Percentiles rank a stretch among this genome's conserved stretches.
phyloP scores from a whole-genome alignment of 805 yeast genomes.

The Yamadazyma philogaea region DNA sequence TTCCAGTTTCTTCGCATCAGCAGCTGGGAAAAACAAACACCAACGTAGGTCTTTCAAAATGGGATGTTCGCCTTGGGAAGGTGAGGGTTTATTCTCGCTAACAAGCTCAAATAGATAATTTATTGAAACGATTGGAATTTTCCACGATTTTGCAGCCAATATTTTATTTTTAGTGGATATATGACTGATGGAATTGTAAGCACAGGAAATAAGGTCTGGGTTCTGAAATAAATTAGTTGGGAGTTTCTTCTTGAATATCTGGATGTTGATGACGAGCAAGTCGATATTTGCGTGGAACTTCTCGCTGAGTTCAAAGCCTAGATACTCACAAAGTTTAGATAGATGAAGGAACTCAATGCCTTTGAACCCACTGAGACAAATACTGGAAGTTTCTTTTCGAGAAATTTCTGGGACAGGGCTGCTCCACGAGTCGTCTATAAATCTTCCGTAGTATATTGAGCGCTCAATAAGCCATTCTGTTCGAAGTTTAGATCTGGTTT shows the following conservation, averaged over 20 bases:
- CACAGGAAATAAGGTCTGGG: slow-evolving; percentile 33
- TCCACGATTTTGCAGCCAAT: slow-evolving; percentile 55
- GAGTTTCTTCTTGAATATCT: slow-evolving; percentile 40
- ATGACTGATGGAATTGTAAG: slow-evolving; percentile 30
- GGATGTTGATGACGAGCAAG: slow-evolving; percentile 52
- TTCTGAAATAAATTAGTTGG: slow-evolving; percentile 41
- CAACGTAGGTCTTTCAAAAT: slow-evolving; percentile 46
- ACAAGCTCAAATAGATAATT: slow-evolving; percentile 45
- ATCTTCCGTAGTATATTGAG: slow-evolving; percentile 53
- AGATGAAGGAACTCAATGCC: slow-evolving; percentile 75
- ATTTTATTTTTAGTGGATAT: slow-evolving; percentile 52
- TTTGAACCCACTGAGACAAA: slow-evolving; percentile 69
- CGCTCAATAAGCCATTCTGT: slow-evolving; percentile 86
- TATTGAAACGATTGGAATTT: slow-evolving; percentile 55
- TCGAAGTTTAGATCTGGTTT: slow-evolving; percentile 26
- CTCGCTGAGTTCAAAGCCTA: slow-evolving; percentile 52
- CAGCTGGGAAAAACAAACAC: slow-evolving; percentile 53
- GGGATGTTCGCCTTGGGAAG: slow-evolving; percentile 21
- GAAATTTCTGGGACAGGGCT: slow-evolving; percentile 30
- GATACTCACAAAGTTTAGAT: slow-evolving; percentile 53
- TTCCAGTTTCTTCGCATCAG: slow-evolving; percentile 10
- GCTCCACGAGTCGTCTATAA: slow-evolving; percentile 62
- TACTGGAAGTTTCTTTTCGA: slow-evolving; percentile 7
- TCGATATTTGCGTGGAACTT: slow-evolving; percentile 52
- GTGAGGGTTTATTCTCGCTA: slow-evolving; percentile 10